phyloP scores from a whole-genome alignment of 106 monocot genomes.

The Phalaenopsis aphrodite region DNA sequence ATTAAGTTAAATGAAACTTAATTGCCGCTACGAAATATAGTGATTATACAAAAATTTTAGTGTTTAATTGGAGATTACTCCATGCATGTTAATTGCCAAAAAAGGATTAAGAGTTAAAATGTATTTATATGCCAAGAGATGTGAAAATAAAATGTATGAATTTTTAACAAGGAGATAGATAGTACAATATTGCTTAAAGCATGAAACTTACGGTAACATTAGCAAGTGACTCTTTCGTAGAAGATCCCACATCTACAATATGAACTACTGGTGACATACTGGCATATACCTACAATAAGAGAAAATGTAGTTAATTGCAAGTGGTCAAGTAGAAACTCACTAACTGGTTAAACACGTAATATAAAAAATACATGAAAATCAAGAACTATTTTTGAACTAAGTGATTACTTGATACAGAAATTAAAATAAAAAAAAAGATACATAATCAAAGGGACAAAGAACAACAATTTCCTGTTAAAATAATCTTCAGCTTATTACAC shows the following conservation, averaged over 20 bases:
- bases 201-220: constrained; percentile 65
- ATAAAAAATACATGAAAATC: not conserved
- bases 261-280: constrained; percentile 84
- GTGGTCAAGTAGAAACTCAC: not conserved
- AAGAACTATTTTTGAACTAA: not conserved
- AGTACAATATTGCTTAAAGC: not conserved
- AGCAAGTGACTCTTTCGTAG: constrained; percentile 66
- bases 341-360: not conserved
- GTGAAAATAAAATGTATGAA: not conserved
- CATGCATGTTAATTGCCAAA: not conserved
- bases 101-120: not conserved
- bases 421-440: not conserved
- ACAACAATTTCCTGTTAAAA: not conserved
- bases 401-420: not conserved
- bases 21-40: not conserved
- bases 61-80: not conserved
- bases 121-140: not conserved
- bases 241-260: constrained; percentile 61
- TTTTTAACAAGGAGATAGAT: not conserved
- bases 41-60: not conserved
- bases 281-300: constrained; percentile 68
- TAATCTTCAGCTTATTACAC: not conserved
- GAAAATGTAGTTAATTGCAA: not conserved
- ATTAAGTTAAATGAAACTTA: not conserved
- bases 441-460: not conserved